Evolutionary conservation across 306 rosid species (phyloP).

Genomic region (Senna siamea): DNA sequence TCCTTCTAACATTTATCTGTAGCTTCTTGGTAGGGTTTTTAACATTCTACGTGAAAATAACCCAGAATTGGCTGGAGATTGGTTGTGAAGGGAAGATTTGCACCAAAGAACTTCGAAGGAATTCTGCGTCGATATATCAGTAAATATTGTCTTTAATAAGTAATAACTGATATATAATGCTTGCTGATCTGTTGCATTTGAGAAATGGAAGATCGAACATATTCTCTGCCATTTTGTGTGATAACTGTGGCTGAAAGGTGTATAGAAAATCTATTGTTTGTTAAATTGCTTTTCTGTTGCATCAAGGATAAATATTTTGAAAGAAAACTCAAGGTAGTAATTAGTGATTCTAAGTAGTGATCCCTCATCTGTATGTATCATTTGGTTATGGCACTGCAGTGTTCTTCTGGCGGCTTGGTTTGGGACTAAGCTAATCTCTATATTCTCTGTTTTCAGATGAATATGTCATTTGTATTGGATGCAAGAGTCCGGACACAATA

Average conservation of each 20-base stretch:
- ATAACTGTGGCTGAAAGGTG: background rate
- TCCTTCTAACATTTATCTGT: constrained; percentile 33
- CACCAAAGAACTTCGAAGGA: constrained; percentile 95
- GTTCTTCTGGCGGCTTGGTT: background rate
- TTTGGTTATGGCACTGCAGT: constrained; percentile 7
- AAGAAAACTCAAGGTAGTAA: background rate
- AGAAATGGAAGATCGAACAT: background rate
- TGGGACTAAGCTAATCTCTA: constrained; percentile 5
- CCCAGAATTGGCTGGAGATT: constrained; percentile 93
- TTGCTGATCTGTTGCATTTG: background rate
- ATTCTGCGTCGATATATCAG: constrained; percentile 89
- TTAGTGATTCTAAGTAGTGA: too few species aligned
- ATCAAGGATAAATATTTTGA: background rate
- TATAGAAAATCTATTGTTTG: background rate
- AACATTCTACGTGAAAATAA: constrained; percentile 90
- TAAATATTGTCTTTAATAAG: constrained; percentile 47
- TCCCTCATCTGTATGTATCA: background rate
- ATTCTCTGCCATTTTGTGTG: background rate
- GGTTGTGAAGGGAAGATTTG: constrained; percentile 96
- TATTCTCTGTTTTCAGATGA: constrained; percentile 63
- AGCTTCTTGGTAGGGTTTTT: constrained; percentile 94
- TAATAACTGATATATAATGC: background rate
- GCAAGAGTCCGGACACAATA: constrained; percentile 93
- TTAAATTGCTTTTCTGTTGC: background rate
- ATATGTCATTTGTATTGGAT: constrained; percentile 84